Evolutionary conservation across 805 yeast species (phyloP), one percentile per base, ranked within the genome.

Genomic region (Sugiyamaella marilandica): DNA sequence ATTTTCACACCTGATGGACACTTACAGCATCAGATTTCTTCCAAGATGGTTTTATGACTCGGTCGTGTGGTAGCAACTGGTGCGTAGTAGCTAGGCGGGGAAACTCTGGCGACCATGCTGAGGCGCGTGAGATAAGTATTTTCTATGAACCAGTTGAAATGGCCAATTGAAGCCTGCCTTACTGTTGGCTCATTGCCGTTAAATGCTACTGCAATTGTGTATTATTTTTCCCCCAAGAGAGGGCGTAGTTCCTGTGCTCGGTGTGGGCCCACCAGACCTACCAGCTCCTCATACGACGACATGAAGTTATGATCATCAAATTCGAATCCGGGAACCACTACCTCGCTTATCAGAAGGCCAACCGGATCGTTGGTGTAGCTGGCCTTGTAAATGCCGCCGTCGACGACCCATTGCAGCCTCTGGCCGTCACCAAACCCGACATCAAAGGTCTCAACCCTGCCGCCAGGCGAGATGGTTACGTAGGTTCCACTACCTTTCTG

Each of bases 321-420:
- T 51, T 80, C 84, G 59, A 80, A 80, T 0, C 85, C 85, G 4
- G 84, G 84, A 10, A 80, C 82, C 16, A 80, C 84, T 18, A 80
- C 80, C 57, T 79, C 83, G 61, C 82, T 78, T 43, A 78, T 78
- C 50, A 77, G 63, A 29, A 79, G 57, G 2, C 59, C 59, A 10
- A 51, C 57, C 2, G 34, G 43, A 31, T 53, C 48, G 29, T 54
- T 41, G 9, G 59, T 51, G 59, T 77, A 80, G 47, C 81, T 76
- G 3, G 83, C 83, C 61, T 80, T 80, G 67, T 76, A 80, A 16
- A 75, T 78, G 10, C 77, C 83, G 1, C 83, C 81, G 10, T 81
- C 82, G n/a, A 80, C 84, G 5, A 80, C 82, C 84, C 84, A 80
- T 62, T 80, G 85, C 41, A 77, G 69, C 3, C 75, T 68, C 61